Conservation (phyloP, 495 filamentous ascomycete species). For the Cryomyces antarcticus region DNA sequence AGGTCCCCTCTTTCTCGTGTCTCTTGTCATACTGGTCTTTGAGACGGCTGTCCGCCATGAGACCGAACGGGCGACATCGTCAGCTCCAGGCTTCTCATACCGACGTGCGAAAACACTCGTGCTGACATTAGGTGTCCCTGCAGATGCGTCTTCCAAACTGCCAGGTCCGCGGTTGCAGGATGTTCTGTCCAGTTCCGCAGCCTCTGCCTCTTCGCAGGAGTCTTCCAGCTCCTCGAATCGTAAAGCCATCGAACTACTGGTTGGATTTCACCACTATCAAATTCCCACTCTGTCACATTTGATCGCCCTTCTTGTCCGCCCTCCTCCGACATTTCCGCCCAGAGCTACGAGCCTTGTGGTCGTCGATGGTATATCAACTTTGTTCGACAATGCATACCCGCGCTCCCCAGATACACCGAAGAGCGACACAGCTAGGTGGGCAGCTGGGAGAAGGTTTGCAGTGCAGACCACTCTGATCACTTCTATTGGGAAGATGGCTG, state of each 20-base stretch:
- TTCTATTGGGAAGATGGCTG: constrained; percentile 44
- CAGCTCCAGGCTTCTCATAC: no score
- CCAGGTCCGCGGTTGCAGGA: neutral
- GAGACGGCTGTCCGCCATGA: constrained; percentile 4
- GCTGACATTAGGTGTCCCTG: neutral
- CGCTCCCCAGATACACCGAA: constrained; percentile 21
- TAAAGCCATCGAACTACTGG: neutral
- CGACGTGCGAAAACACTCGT: no score
- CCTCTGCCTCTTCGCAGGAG: neutral
- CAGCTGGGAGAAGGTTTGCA: constrained; percentile 38
- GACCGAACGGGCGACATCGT: constrained; percentile 3
- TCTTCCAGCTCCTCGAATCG: neutral
- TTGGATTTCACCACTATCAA: constrained; percentile 16
- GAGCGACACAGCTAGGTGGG: constrained; percentile 31
- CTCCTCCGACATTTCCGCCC: constrained; percentile 38
- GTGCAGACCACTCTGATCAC: constrained; percentile 35
- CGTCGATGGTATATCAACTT: constrained; percentile 52
- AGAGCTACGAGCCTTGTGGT: constrained; percentile 42
- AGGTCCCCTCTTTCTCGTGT: constrained; percentile 3
- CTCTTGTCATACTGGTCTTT: constrained; percentile 1
- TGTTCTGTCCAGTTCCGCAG: neutral
- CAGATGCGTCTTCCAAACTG: constrained; percentile 1
- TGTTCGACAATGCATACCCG: constrained; percentile 57
- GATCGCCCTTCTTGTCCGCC: constrained; percentile 46
- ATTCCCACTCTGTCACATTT: constrained; percentile 50